Evolutionary conservation across 1,284 basidiomycete genomes (phyloP), one percentile per base, ranked within the genome.

Genomic region (Retiboletus fuscus): DNA sequence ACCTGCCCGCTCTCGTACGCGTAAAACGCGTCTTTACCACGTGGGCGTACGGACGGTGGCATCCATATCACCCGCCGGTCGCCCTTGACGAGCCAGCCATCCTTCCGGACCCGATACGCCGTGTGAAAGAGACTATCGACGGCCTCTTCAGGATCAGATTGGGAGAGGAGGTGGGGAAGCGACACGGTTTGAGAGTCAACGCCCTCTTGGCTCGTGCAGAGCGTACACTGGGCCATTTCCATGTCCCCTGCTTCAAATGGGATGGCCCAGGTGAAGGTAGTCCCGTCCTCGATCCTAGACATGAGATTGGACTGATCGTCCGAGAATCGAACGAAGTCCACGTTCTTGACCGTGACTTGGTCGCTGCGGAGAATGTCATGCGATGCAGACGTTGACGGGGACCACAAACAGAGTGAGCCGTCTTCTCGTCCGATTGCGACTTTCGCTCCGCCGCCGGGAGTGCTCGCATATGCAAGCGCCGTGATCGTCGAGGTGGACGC

Each of bases 81-180:
- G 3, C 69, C 72, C 0, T 70, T n/a, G 62, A 78, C 66, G 3
- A 78, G 69, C 76, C 75, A 78, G 1, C 76, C 75, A 3, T 76
- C 74, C 64, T 76, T 78, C 0, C 68, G 76, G 5, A 77, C 53
- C 28, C 68, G 67, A 34, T 69, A 78, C 0, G 73, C 7, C 6
- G 70, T 77, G 10, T 61, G 69, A 2, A 75, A 41, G 28, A 47
- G 62, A 10, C 60, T 15, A 30, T 78, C 68, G 1, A 67, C 1
- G 6, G 44, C n/a, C 20, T 76, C 75, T 20, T 64, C 74, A 0
- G 77, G 71, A 30, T 76, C 74, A 1, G 69, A 70, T 34, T 28
- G 61, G 3, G 68, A 67, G 28, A 77, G 55, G 2, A 76, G 65
- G 30, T 66, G 71, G 2, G 74, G 46, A 8, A 44, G 26, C 1